Evolutionary conservation across 2,329 filamentous ascomycete species (phyloP).

Genomic region (Truncatella angustata): DNA sequence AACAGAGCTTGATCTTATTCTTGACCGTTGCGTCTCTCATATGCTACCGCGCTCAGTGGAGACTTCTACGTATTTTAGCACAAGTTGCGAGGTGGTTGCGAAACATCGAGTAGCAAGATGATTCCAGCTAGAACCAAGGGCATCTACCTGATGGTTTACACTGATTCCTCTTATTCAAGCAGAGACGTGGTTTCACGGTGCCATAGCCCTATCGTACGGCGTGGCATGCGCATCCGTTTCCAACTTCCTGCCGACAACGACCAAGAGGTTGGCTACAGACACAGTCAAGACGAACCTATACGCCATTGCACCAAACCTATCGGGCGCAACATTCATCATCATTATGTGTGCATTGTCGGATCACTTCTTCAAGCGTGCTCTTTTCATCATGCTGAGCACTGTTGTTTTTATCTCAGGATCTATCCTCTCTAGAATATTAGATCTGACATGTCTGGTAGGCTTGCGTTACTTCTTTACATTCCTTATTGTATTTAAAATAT

Average conservation of each 20-base stretch:
- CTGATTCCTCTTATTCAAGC: constrained; percentile 9
- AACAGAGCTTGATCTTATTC: constrained; percentile 18
- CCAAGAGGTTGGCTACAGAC: constrained; percentile 32
- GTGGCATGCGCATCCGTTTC: constrained; percentile 15
- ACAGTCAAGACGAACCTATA: constrained; percentile 26
- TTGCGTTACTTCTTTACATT: constrained; percentile 24
- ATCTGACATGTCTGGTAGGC: constrained; percentile 16
- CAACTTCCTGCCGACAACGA: constrained; percentile 25
- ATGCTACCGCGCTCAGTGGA: constrained; percentile 11
- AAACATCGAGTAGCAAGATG: constrained; percentile 11
- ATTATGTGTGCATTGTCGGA: constrained; percentile 13
- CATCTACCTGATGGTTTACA: constrained; percentile 9
- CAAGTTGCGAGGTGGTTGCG: constrained; percentile 11
- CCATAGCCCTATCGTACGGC: constrained; percentile 16
- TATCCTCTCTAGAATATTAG: constrained; percentile 18
- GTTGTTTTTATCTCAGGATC: constrained; percentile 16
- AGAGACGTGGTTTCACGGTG: constrained; percentile 14
- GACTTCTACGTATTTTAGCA: background rate
- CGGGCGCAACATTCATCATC: constrained; percentile 15
- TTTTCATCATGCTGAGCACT: constrained; percentile 17
- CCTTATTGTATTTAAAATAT: constrained; percentile 20
- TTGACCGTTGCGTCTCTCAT: constrained; percentile 13
- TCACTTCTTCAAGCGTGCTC: constrained; percentile 15
- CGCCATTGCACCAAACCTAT: constrained; percentile 23
- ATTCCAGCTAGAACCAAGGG: constrained; percentile 12